A percentile compares a stretch with the other conserved stretches of the same genome.
Evolutionary conservation across 371 early-diverging fungal genomes (phyloP).

Genomic region (Smittium culicis): DNA sequence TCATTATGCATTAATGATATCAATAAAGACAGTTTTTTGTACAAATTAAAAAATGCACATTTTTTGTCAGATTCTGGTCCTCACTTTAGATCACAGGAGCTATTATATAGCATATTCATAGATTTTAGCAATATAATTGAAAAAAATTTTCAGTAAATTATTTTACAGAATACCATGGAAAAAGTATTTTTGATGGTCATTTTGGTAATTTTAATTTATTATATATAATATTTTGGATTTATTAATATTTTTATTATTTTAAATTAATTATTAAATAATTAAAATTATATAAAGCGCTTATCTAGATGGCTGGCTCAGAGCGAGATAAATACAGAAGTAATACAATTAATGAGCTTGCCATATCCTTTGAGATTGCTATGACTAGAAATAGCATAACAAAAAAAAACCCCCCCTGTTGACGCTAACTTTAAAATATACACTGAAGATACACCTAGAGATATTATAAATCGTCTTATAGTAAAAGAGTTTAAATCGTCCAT

Average conservation of each 20-base stretch:
- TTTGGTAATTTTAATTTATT: neutral
- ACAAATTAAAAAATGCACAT: neutral
- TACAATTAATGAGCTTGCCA: too few species aligned
- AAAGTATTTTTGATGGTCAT: neutral
- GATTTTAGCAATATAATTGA: neutral
- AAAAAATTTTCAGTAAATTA: neutral
- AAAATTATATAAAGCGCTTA: too few species aligned
- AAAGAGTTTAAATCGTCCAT: too few species aligned
- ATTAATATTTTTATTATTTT: neutral
- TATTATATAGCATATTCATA: neutral
- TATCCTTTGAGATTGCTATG: too few species aligned
- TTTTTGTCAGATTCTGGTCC: neutral
- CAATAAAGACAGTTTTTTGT: neutral
- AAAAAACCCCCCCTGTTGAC: too few species aligned
- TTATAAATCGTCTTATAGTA: too few species aligned
- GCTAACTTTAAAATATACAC: too few species aligned
- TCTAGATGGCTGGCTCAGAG: too few species aligned
- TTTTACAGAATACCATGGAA: constrained; percentile 2
- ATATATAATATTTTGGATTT: neutral
- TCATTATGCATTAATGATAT: neutral
- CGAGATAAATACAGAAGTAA: too few species aligned
- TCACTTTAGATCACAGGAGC: neutral
- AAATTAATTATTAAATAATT: too few species aligned
- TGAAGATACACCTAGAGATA: too few species aligned
- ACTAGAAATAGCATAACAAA: too few species aligned